Base-by-base conservation (phyloP, 108 stramenopile genomes). In the Cyclostephanos invisitatus region DNA sequence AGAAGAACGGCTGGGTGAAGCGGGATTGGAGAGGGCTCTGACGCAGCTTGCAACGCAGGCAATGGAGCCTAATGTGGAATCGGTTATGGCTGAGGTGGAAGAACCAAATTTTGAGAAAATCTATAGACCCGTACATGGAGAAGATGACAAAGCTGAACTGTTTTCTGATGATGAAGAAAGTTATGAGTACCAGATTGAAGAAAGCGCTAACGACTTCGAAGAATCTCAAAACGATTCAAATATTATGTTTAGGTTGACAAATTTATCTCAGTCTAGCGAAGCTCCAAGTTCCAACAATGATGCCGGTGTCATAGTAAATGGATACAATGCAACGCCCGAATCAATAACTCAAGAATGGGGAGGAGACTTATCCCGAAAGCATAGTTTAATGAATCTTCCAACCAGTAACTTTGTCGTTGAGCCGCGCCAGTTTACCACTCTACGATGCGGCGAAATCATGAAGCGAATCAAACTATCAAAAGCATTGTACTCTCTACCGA, bases 31-130 rank as follows among this genome's bases (percentile, higher is more conserved):
- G 46, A 69, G 62, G 27, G 75, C 83, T 0, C 55, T 89, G 1
- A 74, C 84, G 7, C 35, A 72, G 29, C 84, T 86, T 71, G 88
- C 82, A 20, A 84, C 87, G 15, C 87, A 88, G 56, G 64, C 62
- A 3, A 25, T 51, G 24, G 65, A 67, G 21, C 12, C 67, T 28
- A 51, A 53, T 27, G 60, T 47, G 58, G 58, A 18, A 50, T 12
- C 22, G 27, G 38, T 9, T 20, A 20, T 35, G 29, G 14, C 17
- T 28, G 29, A 28, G 5, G 4, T 35, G 0, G 18, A 18, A 35
- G 32, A 28, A 3, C 18, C 35, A 36, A 18, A 35, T 0, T 59
- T 36, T 12, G 15, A 36, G 29, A 0, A 35, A 49, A 72, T 55
- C 42, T 46, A 68, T 18, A 15, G 53, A 68, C 68, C 32, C 74